These are phyloP conservation scores for Naematelia encephala DNA, from an alignment of 768 basidiomycete species.

Conservation along the genomic window DNA sequence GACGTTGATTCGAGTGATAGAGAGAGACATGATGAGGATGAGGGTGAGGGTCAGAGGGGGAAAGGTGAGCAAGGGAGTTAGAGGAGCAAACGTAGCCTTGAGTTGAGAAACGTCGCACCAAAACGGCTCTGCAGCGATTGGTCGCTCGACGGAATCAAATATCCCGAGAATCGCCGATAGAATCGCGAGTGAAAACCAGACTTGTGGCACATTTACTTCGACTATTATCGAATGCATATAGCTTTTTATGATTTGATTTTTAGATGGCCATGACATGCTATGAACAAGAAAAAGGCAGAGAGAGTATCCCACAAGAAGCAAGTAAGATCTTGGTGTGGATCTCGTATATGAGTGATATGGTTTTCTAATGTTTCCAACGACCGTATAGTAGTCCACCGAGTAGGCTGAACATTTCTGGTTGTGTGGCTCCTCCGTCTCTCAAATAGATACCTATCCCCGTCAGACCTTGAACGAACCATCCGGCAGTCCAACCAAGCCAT, in stretches of 20 bases:
- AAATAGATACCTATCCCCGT: slow-evolving; percentile 25
- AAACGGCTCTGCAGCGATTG: not conserved
- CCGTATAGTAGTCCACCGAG: slow-evolving; percentile 35
- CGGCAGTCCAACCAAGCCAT: slow-evolving; percentile 39
- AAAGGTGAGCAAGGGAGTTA: not conserved
- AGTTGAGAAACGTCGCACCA: too few species aligned
- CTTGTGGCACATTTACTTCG: too few species aligned
- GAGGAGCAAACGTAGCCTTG: slow-evolving; percentile 3
- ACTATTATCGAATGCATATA: too few species aligned
- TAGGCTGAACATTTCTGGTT: slow-evolving; percentile 12
- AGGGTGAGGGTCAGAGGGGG: slow-evolving; percentile 3
- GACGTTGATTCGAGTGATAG: slow-evolving; percentile 58
- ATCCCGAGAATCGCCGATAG: slow-evolving; percentile 3
- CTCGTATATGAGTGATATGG: too few species aligned
- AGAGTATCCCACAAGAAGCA: too few species aligned
- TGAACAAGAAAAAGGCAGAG: too few species aligned
- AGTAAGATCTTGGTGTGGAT: too few species aligned
- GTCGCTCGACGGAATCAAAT: not conserved
- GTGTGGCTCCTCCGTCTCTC: slow-evolving; percentile 1
- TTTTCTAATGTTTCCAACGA: slow-evolving; percentile 23
- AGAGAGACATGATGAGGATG: slow-evolving; percentile 34
- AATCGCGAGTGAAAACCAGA: not conserved
- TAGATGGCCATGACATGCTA: too few species aligned
- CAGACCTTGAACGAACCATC: slow-evolving; percentile 33
- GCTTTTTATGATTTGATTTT: too few species aligned